Percentiles rank a stretch among this genome's conserved stretches.
phyloP scores from a whole-genome alignment of 2,329 filamentous ascomycete species.

The Pezicula radicicola region DNA sequence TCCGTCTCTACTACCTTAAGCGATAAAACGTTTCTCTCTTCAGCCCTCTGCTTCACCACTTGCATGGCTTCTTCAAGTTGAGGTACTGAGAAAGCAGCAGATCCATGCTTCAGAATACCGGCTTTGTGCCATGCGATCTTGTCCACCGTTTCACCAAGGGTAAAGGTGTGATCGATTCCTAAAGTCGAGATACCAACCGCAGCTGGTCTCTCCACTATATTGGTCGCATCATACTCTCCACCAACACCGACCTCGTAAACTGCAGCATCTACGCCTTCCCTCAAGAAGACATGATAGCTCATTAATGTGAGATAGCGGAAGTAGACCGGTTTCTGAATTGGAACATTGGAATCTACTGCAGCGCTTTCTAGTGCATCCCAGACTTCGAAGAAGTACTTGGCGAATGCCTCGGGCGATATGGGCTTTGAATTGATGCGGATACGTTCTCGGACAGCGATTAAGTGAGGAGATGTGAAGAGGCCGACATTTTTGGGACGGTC shows the following conservation, averaged over 20 bases:
- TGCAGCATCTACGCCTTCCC: conserved; percentile 58
- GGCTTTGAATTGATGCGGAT: conserved; percentile 60
- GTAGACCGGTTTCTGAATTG: conserved; percentile 47
- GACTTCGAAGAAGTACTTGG: conserved; percentile 65
- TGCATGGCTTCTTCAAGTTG: conserved; percentile 45
- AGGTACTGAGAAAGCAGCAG: conserved; percentile 54
- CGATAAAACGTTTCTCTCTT: conserved; percentile 47
- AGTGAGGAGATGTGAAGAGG: conserved; percentile 67
- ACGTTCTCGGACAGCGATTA: conserved; percentile 64
- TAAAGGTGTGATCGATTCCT: conserved; percentile 65
- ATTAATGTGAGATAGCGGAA: conserved; percentile 63
- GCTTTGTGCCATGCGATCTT: conserved; percentile 74
- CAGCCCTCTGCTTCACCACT: conserved; percentile 48
- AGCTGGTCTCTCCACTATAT: conserved; percentile 55
- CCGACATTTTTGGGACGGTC: conserved; percentile 40
- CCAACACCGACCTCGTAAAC: conserved; percentile 68
- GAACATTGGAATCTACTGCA: conserved; percentile 27
- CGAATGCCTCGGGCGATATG: conserved; percentile 55
- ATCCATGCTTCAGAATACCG: conserved; percentile 63
- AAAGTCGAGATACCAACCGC: conserved; percentile 62
- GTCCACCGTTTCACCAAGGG: conserved; percentile 59
- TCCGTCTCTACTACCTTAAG: conserved; percentile 42
- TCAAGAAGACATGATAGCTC: conserved; percentile 63
- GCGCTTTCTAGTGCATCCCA: conserved; percentile 51
- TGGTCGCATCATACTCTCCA: conserved; percentile 67